These are phyloP conservation scores for Aspergillus leporis DNA, from an alignment of 495 filamentous ascomycete species.

Conservation along the genomic window DNA sequence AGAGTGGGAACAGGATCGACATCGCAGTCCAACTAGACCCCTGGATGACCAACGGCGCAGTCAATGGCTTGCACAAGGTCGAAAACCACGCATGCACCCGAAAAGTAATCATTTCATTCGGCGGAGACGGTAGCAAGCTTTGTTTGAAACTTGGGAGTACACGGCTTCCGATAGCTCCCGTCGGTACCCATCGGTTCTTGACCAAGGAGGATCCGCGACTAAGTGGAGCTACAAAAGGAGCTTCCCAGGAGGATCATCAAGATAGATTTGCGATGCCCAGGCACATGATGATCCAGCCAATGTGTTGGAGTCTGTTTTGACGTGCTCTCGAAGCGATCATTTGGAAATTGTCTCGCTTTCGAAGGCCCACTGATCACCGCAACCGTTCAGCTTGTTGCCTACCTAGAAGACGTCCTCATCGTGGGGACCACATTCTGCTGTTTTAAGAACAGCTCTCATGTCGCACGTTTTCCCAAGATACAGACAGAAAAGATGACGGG, in stretches of 20 bases:
- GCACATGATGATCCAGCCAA: conserved; percentile 4
- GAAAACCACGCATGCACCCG: conserved; percentile 7
- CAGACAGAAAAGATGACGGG: background rate
- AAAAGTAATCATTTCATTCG: conserved; percentile 1
- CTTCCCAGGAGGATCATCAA: conserved; percentile 7
- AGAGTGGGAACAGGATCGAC: conserved; percentile 20
- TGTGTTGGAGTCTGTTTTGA: background rate
- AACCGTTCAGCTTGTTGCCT: background rate
- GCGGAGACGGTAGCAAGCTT: conserved; percentile 1
- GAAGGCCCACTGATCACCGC: conserved; percentile 4
- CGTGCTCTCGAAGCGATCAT: background rate
- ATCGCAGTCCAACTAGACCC: conserved; percentile 6
- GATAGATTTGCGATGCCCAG: background rate
- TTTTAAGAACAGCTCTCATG: background rate
- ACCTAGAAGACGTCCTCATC: background rate
- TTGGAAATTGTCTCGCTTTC: background rate
- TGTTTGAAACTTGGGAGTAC: conserved; percentile 1
- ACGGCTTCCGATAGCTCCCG: conserved; percentile 12
- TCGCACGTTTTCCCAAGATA: background rate
- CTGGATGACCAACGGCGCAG: conserved; percentile 12
- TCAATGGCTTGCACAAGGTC: conserved; percentile 3
- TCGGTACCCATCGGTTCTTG: conserved; percentile 10
- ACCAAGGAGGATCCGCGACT: conserved; percentile 7
- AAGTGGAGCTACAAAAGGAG: conserved; percentile 6
- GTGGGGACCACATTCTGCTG: background rate